Base-by-base conservation (phyloP, 805 yeast genomes). In the Ogataea paradorogensis region DNA sequence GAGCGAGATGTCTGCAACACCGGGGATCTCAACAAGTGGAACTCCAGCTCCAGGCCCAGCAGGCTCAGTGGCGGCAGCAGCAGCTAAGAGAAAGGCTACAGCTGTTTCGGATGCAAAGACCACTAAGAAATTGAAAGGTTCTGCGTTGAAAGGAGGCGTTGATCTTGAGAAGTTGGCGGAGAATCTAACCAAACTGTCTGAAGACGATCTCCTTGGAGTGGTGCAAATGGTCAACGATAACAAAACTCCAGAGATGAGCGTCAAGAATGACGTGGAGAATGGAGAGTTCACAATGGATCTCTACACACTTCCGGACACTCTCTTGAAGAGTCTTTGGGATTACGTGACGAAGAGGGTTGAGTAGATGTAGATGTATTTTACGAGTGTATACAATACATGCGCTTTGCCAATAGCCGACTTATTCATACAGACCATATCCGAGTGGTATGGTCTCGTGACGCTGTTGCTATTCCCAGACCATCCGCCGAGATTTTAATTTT, bases 211-310 rank as follows among this genome's bases (percentile, higher is more conserved):
- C 51, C 78, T 93, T 35, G 95, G 89, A 24, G 93, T 93, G 34
- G 98, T 91, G 40, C 98, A 91, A 66, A 90, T 91, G 96, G 93
- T 91, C 28, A 89, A 95, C 30, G 98, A 91, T 62, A 93, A 93
- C 67, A 78, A 87, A 59, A 88, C 98, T 5, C 79, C 87, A 31
- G 98, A 91, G 34, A 91, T 91, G 95, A 89, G 84, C 65, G 84
- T 91, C 53, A 90, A 90, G 61, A 91, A 93, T 62, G 95, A 91
- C 56, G 89, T 87, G 35, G 98, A 91, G 47, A 91, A 87, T 55
- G 99, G 99, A 38, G 98, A 93, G 69, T 91, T 93, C 63, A 88
- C 95, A 39, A 87, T 91, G 86, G 99, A 91, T 66, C 74, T 91
- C 52, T 90, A 80, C 64, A 90, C 97, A 20, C 71, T 91, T 51